Percentiles rank a stretch among this genome's conserved stretches.
phyloP scores from a whole-genome alignment of 2,329 filamentous ascomycete species.

The Fusarium setosum region DNA sequence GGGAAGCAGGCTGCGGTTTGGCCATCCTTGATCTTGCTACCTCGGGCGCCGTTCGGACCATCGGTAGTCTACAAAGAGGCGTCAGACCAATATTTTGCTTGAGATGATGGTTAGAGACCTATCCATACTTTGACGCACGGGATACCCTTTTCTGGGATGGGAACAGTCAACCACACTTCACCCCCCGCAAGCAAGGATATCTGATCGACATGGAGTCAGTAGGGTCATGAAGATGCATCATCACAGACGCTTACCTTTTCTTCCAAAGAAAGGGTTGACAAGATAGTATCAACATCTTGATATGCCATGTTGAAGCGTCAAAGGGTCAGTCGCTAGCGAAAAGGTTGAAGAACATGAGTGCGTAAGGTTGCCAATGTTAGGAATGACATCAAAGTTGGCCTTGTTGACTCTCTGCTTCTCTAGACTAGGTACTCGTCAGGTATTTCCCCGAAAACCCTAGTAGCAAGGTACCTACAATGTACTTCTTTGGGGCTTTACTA shows the following conservation, averaged over 20 bases:
- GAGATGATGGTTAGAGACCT: too few relatives aligned
- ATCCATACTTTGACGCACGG: background rate
- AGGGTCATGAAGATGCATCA: background rate
- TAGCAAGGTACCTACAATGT: too few relatives aligned
- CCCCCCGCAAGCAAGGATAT: background rate
- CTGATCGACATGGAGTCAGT: background rate
- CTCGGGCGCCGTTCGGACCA: slow-evolving; percentile 13
- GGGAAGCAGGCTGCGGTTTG: slow-evolving; percentile 12
- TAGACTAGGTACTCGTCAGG: too few relatives aligned
- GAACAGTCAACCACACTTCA: background rate
- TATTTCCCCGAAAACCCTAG: too few relatives aligned
- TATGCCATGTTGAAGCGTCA: too few relatives aligned
- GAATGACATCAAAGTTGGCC: too few relatives aligned
- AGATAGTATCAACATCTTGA: background rate
- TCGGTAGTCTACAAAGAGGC: background rate
- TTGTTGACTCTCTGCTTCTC: too few relatives aligned
- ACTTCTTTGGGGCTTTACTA: too few relatives aligned
- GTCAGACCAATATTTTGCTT: too few relatives aligned
- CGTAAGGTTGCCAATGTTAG: too few relatives aligned
- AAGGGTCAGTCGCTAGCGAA: too few relatives aligned
- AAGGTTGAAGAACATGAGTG: too few relatives aligned
- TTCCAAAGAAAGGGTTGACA: background rate
- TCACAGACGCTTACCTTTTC: background rate
- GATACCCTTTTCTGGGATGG: background rate
- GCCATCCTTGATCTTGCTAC: background rate